Evolutionary conservation across 208 protist species (phyloP), one percentile per base, ranked within the genome.

Genomic region (Wallacemonas sp.): DNA sequence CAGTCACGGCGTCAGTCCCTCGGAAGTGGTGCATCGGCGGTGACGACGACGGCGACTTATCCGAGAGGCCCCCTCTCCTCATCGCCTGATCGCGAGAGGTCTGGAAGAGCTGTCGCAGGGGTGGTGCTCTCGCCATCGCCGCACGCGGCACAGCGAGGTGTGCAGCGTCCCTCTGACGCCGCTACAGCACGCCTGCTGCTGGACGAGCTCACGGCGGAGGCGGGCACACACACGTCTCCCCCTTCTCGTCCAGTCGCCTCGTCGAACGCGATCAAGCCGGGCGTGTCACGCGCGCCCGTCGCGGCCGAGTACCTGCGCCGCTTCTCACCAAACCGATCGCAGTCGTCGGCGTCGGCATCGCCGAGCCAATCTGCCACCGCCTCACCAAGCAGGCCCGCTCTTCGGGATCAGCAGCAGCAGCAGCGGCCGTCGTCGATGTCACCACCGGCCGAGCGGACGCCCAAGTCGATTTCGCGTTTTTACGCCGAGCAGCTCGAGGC

Each of bases 391-490:
- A n/a, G n/a, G n/a, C n/a, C n/a, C n/a, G n/a, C n/a, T n/a, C n/a
- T n/a, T n/a, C n/a, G n/a, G n/a, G n/a, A n/a, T n/a, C n/a, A n/a
- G n/a, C n/a, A n/a, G n/a, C n/a, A n/a, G n/a, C n/a, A n/a, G n/a
- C n/a, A n/a, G n/a, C n/a, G n/a, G 36, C 36, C 36, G 36, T 41
- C 36, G 14, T 48, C 56, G 14, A 23, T 14, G 14, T 48, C 56
- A 3, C 56, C 39, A 33, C 56, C 56, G 8, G 24, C 23, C 16
- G 56, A 48, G 24, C 56, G 38, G 21, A 34, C 56, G 36, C 39
- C 38, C 4, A 62, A 62, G 38, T 44, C 33, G 16, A 62, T 48
- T 23, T 29, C 38, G 38, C 39, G 21, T 21, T 58, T 43, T 21
- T 58, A 58, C 52, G 52, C 52, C 4, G n/a, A 58, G 52, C 52